Evolutionary conservation across 306 rosid species (phyloP).

Genomic region (Vicia sativa): DNA sequence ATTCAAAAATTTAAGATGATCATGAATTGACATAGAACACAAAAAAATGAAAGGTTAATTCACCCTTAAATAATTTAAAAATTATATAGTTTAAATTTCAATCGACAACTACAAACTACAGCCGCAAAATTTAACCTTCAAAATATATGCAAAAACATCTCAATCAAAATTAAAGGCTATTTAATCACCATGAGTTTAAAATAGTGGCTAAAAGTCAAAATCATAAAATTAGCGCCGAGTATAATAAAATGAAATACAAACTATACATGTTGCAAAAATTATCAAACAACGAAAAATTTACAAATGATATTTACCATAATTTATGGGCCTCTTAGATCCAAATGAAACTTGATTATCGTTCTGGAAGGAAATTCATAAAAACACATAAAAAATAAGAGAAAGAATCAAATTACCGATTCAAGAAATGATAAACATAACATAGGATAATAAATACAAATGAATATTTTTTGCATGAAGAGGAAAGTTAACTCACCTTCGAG

Average conservation of each 20-base stretch:
- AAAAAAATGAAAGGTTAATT: neutral
- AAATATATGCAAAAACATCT: neutral
- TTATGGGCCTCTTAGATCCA: slow-evolving; percentile 49
- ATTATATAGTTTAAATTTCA: neutral
- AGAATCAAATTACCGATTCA: neutral
- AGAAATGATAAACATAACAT: neutral
- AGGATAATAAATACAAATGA: too few species aligned
- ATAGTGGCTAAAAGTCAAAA: neutral
- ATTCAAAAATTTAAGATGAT: too few species aligned
- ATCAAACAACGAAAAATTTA: neutral
- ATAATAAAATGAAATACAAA: neutral
- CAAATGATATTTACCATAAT: slow-evolving; percentile 40
- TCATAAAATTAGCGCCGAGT: neutral
- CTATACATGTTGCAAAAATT: neutral
- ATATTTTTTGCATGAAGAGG: too few species aligned
- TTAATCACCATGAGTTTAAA: neutral
- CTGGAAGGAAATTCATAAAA: slow-evolving; percentile 29
- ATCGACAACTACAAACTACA: neutral
- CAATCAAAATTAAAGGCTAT: too few species aligned
- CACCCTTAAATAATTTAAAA: neutral
- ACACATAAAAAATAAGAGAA: neutral
- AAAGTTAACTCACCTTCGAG: too few species aligned
- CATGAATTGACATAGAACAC: neutral
- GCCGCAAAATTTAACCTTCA: neutral
- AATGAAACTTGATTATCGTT: slow-evolving; percentile 48